Evolutionary conservation across 306 rosid species (phyloP), one percentile per base, ranked within the genome.

Genomic region (Inga laurina): DNA sequence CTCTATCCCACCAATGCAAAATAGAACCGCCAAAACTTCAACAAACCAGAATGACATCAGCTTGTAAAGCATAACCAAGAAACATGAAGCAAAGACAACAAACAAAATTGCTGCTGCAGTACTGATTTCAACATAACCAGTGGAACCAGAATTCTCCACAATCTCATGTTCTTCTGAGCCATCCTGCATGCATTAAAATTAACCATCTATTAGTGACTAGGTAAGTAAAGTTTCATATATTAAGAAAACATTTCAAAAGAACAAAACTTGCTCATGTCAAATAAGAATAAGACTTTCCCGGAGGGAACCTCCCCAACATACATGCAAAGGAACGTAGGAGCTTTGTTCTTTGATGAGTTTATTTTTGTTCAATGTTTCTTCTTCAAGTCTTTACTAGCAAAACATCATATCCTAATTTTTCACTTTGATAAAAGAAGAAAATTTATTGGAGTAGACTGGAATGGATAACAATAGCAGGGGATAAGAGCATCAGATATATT

Each of bases 1-100:
- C 98, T 96, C 99, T 70, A 91, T 86, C 69, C 99, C 99, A 1
- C 99, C 99, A 78, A 96, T 90, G 91, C 93, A 90, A 86, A 96
- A 96, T 41, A 96, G 91, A 86, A 96, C 92, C 94, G 92, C 99
- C 81, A 96, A 88, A 84, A 96, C 85, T 90, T 96, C 98, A 65
- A 96, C 82, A 82, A 96, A 96, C 97, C 94, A 89, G 80, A 74
- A 83, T 41, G 99, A 92, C 99, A 96, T 96, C 44, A 96, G 94
- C 80, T 92, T 91, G 90, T 96, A 96, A 54, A 96, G 90, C 97
- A 96, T 92, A 79, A 94, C 84, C 91, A 96, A 84, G 91, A 96
- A 96, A 86, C 99, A 89, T 27, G 99, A 96, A 80, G 99, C 98
- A 80, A 96, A 76, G 86, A 94, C 93, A 24, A 96, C 98, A 69